Evolutionary conservation across 2,329 filamentous ascomycete species (phyloP), one percentile per base, ranked within the genome.

Genomic region (Dothiorella sarmentorum): DNA sequence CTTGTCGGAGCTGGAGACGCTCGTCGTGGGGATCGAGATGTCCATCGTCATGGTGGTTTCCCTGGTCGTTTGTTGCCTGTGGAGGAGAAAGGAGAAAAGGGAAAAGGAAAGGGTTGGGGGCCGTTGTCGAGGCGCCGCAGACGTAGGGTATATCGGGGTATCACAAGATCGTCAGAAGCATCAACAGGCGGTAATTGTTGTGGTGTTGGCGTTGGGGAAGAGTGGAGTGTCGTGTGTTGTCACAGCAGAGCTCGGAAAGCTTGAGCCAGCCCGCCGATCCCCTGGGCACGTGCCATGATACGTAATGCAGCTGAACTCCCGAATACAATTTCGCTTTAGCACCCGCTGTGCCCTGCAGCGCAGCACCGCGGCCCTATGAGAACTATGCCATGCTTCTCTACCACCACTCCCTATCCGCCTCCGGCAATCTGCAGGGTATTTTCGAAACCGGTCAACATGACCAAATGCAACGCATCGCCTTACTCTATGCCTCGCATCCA

Each of bases 1-100:
- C 67, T 90, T 90, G 60, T 80, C 26, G 56, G 76, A 60, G 3
- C 75, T 71, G 55, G 80, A 78, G 60, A 80, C 80, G 31, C 77
- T 79, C n/a, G 82, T 69, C 3, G 70, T 68, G 2, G 77, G 76
- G 60, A 80, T 78, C 3, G 75, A 73, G 57, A 81, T 75, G 29
- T 73, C 69, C n/a, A 59, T 38, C 26, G 57, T 47, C 57, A 59
- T 59, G 26, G 33, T 3, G 7, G n/a, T 18, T 26, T 33, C 18
- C 13, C 3, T 18, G 44, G 17, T 15, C 26, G 44, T 49, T 17
- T 18, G 26, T 17, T 29, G 43, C n/a, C 26, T 9, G 17, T 6
- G 43, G 51, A n/a, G 17, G 6, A 13, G 38, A 42, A 7, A 27
- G 7, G 17, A 35, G 27, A 17, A 17, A 17, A 24, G 40, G 17